Percentiles rank a stretch among this genome's conserved stretches.
These are phyloP conservation scores for Dovyalis caffra DNA, from an alignment of 345 rosid genomes.

Conservation along the genomic window DNA sequence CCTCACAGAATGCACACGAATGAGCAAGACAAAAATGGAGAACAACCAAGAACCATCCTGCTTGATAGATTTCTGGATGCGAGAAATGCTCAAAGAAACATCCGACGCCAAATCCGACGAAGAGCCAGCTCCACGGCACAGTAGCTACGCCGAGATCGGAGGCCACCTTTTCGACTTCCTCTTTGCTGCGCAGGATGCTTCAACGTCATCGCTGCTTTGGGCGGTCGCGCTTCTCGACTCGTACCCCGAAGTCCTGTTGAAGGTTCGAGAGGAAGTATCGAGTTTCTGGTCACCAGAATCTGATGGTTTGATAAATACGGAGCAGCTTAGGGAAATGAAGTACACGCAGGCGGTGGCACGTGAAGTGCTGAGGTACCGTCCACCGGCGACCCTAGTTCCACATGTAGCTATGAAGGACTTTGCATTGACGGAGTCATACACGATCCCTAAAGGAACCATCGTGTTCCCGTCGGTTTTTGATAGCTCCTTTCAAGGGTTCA, in stretches of 20 bases:
- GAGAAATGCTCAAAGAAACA: slow-evolving; percentile 43
- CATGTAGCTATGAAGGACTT: slow-evolving; percentile 73
- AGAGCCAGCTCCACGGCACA: slow-evolving; percentile 37
- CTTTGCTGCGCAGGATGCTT: slow-evolving; percentile 88
- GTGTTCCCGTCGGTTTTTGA: slow-evolving; percentile 84
- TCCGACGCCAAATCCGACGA: slow-evolving; percentile 33
- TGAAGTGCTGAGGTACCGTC: slow-evolving; percentile 65
- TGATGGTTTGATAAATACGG: slow-evolving; percentile 48
- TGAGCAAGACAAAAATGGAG: slow-evolving; percentile 55
- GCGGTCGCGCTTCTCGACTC: slow-evolving; percentile 71
- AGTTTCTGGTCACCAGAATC: slow-evolving; percentile 75
- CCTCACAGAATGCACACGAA: slow-evolving; percentile 40
- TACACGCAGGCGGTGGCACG: slow-evolving; percentile 89
- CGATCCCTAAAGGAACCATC: slow-evolving; percentile 71
- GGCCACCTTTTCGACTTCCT: slow-evolving; percentile 76
- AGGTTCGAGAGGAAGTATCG: slow-evolving; percentile 66
- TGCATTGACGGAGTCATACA: slow-evolving; percentile 62
- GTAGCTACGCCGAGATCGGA: slow-evolving; percentile 54
- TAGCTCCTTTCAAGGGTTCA: slow-evolving; percentile 81
- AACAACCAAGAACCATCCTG: slow-evolving; percentile 58
- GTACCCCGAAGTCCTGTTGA: slow-evolving; percentile 56
- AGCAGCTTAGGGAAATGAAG: slow-evolving; percentile 65
- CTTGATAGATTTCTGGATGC: slow-evolving; percentile 85
- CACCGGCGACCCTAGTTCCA: slow-evolving; percentile 87
- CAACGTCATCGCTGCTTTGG: slow-evolving; percentile 85